Base-by-base conservation (phyloP, 176 grass and related monocot genomes). In the Puccinellia tenuiflora region DNA sequence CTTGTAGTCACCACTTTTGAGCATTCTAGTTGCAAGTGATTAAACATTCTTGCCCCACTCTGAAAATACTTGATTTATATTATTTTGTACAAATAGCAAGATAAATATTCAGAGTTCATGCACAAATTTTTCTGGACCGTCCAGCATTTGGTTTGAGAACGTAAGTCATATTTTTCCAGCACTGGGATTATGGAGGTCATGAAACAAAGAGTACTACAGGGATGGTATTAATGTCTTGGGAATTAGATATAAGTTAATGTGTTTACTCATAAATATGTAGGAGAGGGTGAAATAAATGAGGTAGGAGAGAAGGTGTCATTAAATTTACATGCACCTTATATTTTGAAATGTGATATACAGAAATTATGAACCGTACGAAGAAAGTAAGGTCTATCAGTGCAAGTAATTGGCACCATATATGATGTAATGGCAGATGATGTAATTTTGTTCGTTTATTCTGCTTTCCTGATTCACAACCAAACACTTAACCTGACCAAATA, bases 391-490 rank as follows among this genome's bases (percentile, higher is more conserved):
- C 42, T 79, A 64, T 25, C 43, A 52, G 39, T 30, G 4, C 6
- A 67, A 8, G 12, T 9, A 35, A 46, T 73, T 35, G 38, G 30
- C 59, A 75, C 16, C 43, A 17, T 4, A 9, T 3, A 6, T 28
- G 35, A 25, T 78, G 14, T 77, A 59, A 82, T 77, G 18, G 46
- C 68, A 40, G 56, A 16, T 68, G 54, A 21, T 80, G 51, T 65
- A 79, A n/a, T 85, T 47, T 61, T 17, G 13, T 79, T 71, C 13
- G 59, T 67, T 73, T 69, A 31, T 20, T 85, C 52, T 79, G 24
- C 18, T 17, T 81, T 76, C 45, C 48, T 81, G 53, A 15, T 79
- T 20, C 6, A 84, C 28, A 66, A 42, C 33, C 26, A 42, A 48
- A 26, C 74, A 59, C 57, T 46, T 90, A 56, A 67, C 43, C 34